phyloP scores from a whole-genome alignment of 371 early-diverging fungal genomes.

The Sporodiniella umbellata region DNA sequence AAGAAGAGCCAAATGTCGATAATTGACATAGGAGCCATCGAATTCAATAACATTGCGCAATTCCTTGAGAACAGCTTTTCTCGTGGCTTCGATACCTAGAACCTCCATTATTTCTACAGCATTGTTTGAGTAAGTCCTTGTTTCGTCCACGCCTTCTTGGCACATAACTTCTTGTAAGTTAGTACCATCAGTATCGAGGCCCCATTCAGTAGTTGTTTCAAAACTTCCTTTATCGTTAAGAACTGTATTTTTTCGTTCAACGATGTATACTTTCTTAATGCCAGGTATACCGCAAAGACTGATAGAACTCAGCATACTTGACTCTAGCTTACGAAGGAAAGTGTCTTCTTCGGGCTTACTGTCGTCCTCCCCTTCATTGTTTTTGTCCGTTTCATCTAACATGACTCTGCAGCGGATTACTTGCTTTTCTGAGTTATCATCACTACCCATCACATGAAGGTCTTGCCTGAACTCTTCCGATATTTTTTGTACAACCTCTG shows the following conservation, averaged over 20 bases:
- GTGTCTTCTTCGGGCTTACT: conserved; percentile 82
- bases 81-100: conserved; percentile 98
- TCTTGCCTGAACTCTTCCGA: conserved; percentile 73
- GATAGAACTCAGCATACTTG: conserved; percentile 82
- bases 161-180: conserved; percentile 90
- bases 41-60: conserved; percentile 95
- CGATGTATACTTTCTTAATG: conserved; percentile 92
- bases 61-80: conserved; percentile 92
- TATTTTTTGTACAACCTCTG: conserved; percentile 70
- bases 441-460: conserved; percentile 81
- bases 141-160: conserved; percentile 80
- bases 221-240: conserved; percentile 64
- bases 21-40: conserved; percentile 99
- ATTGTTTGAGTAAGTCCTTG: conserved; percentile 89
- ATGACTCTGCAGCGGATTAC: conserved; percentile 92
- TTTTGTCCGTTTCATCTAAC: conserved; percentile 56
- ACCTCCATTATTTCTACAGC: conserved; percentile 91
- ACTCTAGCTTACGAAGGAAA: conserved; percentile 84
- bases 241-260: conserved; percentile 66
- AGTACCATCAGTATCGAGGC: conserved; percentile 97
- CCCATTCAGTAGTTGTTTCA: conserved; percentile 72
- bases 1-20: conserved; percentile 95
- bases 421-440: conserved; percentile 90
- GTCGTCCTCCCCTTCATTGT: conserved; percentile 61
- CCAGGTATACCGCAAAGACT: conserved; percentile 89